Evolutionary conservation across 768 basidiomycete genomes (phyloP).

Genomic region (Phlegmacium glaucopus): DNA sequence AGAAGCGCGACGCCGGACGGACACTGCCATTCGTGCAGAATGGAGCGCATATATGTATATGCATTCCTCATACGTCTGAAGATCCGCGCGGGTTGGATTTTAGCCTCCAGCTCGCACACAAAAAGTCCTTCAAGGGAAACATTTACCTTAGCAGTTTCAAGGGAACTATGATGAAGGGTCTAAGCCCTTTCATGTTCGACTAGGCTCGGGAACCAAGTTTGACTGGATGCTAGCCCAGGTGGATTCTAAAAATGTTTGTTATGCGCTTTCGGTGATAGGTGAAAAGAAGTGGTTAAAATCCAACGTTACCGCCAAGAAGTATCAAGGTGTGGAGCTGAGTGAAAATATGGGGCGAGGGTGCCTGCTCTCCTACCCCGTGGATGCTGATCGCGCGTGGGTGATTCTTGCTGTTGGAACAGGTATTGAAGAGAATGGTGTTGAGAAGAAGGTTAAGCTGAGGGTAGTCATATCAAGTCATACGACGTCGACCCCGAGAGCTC

Average conservation of each 20-base stretch:
- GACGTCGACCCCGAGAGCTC: slow-evolving; percentile 5
- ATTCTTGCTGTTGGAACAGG: not conserved
- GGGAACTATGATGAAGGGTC: not conserved
- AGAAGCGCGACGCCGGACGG: no score
- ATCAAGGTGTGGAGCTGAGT: slow-evolving; percentile 2
- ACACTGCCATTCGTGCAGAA: no score
- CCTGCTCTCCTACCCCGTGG: not conserved
- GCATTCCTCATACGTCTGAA: slow-evolving; percentile 2
- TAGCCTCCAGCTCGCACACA: slow-evolving; percentile 7
- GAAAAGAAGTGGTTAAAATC: slow-evolving; percentile 6
- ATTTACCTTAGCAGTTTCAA: slow-evolving; percentile 8
- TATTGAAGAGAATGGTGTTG: not conserved
- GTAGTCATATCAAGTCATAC: not conserved
- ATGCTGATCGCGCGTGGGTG: not conserved
- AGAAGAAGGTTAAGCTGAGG: slow-evolving; percentile 3
- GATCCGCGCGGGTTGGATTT: slow-evolving; percentile 6
- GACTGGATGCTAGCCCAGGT: slow-evolving; percentile 12
- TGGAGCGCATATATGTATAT: no score
- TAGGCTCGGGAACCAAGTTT: slow-evolving; percentile 7
- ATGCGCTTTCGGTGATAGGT: slow-evolving; percentile 1
- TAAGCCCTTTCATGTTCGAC: slow-evolving; percentile 4
- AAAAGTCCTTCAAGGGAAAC: slow-evolving; percentile 5
- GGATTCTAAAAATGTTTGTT: not conserved
- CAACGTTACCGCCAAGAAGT: not conserved
- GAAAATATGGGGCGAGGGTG: slow-evolving; percentile 2